Conservation (phyloP, 805 yeast species). For the Spathaspora passalidarum region DNA sequence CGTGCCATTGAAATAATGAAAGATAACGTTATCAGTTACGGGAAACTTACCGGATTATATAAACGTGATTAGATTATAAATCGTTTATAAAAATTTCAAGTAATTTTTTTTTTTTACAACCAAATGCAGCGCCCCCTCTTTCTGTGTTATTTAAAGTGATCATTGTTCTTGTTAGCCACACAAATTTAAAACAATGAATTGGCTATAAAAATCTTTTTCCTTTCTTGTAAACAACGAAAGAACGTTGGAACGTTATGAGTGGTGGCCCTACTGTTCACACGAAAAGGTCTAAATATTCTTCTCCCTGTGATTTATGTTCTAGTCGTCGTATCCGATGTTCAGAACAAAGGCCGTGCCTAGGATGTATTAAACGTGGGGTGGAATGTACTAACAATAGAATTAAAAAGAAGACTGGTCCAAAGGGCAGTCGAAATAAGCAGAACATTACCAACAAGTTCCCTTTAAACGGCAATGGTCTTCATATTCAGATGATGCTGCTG, state of each 20-base stretch:
- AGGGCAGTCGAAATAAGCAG: conserved; percentile 8
- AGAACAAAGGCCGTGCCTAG: conserved; percentile 25
- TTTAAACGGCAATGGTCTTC: not conserved
- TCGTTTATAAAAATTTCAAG: not conserved
- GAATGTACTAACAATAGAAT: conserved; percentile 33
- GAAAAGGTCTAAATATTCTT: conserved; percentile 14
- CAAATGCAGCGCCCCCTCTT: not conserved
- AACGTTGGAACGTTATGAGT: not conserved
- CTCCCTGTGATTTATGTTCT: conserved; percentile 43
- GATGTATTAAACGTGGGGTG: conserved; percentile 27
- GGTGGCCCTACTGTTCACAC: not conserved
- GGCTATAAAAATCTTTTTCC: not conserved
- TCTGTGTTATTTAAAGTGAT: not conserved
- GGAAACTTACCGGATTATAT: conserved; percentile 6
- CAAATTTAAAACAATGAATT: not conserved
- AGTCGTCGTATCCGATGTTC: conserved; percentile 34
- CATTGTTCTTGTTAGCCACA: not conserved
- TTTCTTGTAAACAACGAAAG: not conserved
- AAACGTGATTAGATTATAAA: conserved; percentile 5
- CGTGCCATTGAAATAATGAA: conserved; percentile 3
- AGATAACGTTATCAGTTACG: conserved; percentile 7
- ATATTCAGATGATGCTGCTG: not conserved
- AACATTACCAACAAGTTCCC: conserved; percentile 1
- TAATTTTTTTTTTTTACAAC: not conserved
- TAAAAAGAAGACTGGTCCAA: conserved; percentile 37